Evolutionary conservation across 441 rosid species (phyloP), one percentile per base, ranked within the genome.

Genomic region (Aleurites moluccanus): DNA sequence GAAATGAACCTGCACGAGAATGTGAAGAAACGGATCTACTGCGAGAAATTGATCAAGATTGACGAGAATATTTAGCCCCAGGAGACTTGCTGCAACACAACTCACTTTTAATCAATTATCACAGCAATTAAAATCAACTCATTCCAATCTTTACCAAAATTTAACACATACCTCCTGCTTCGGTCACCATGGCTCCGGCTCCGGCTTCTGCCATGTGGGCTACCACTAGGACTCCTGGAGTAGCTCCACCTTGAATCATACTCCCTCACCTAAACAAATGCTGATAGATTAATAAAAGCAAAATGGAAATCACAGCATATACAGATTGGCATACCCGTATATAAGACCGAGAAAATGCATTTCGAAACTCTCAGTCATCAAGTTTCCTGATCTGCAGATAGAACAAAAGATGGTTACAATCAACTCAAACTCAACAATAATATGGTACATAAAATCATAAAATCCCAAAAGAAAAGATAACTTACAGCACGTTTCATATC

Each of bases 401-500:
- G 52, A 64, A 47, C 14, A 56, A 65, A 75, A 52, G 0, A 75
- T 1, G 59, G 20, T 0, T 55, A 21, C 55, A 61, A 69, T 16
- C 44, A 52, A 74, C n/a, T 16, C 14, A 18, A 35, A 45, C 23
- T 57, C 10, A 28, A 6, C 10, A 25, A 9, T 3, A 5, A 16
- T 16, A n/a, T 28, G 6, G 64, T 57, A 20, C 10, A n/a, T 6
- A 60, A 64, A 61, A 25, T 21, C 47, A 18, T 11, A 47, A 25
- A 45, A n/a, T 25, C 61, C 50, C 30, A 10, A 30, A 62, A 27
- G 52, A 10, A 10, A 60, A 25, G 23, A 67, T 23, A 80, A 85
- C 97, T 88, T 87, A 96, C 99, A n/a, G 99, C 97, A 73, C 91
- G 92, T 79, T 88, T 89, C 99, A 96, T 93, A 80, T 90, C 98